These are phyloP conservation scores for Gossypium gossypioides DNA, from an alignment of 441 rosid genomes.

Conservation along the genomic window DNA sequence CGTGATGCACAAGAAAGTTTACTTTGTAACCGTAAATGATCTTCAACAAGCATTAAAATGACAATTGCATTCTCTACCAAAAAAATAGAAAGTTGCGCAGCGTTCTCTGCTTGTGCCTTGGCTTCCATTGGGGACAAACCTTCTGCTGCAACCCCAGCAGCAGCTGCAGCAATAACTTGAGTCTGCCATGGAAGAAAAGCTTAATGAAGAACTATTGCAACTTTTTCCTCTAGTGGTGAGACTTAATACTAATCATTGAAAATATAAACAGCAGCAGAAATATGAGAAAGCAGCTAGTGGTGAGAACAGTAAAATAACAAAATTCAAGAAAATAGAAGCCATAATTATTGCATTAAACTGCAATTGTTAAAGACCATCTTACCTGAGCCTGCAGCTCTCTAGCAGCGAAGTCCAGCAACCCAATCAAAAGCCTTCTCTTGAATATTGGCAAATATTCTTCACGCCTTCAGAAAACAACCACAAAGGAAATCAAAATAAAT, in stretches of 20 bases:
- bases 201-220: conserved; percentile 19
- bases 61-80: conserved; percentile 99
- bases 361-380: conserved; percentile 2
- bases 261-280: background rate
- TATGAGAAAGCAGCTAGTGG: background rate
- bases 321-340: background rate
- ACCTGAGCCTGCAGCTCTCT: conserved; percentile 99
- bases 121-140: conserved; percentile 85
- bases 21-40: conserved; percentile 96
- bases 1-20: conserved; percentile 57
- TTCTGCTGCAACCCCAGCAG: conserved; percentile 99
- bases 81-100: conserved; percentile 90
- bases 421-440: conserved; percentile 93
- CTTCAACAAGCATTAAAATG: conserved; percentile 98
- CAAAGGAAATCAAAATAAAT: conserved; percentile 1
- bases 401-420: conserved; percentile 92
- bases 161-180: conserved; percentile 98
- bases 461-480: conserved; percentile 51
- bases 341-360: background rate
- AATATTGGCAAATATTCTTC: conserved; percentile 93
- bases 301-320: background rate
- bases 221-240: conserved; percentile 5
- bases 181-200: conserved; percentile 55
- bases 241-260: background rate
- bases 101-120: conserved; percentile 82